These are phyloP conservation scores for Rubia peregrina DNA, from an alignment of 305 asterid genomes.

Conservation along the genomic window DNA sequence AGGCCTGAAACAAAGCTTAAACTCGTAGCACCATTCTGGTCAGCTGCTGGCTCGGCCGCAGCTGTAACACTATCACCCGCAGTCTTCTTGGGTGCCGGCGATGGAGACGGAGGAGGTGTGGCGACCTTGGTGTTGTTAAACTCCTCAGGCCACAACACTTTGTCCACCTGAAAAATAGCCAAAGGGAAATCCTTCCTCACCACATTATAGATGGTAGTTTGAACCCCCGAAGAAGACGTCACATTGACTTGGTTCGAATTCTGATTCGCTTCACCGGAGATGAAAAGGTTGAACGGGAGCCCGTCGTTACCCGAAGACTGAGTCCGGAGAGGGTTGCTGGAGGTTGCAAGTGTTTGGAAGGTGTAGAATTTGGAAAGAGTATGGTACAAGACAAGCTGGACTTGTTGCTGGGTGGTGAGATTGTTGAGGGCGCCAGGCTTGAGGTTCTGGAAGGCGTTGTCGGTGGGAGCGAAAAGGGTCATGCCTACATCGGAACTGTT, in stretches of 20 bases:
- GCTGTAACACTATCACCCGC: slow-evolving; percentile 8
- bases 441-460: slow-evolving; percentile 72
- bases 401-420: slow-evolving; percentile 51
- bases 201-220: slow-evolving; percentile 38
- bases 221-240: slow-evolving; percentile 41
- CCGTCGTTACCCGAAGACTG: slow-evolving; percentile 61
- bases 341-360: slow-evolving; percentile 34
- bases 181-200: slow-evolving; percentile 49
- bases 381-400: slow-evolving; percentile 58
- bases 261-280: slow-evolving; percentile 49
- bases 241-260: slow-evolving; percentile 47
- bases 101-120: slow-evolving; percentile 24
- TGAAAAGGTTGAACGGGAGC: slow-evolving; percentile 42
- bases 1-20: slow-evolving; percentile 35
- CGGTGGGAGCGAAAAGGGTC: slow-evolving; percentile 78
- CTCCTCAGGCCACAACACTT: slow-evolving; percentile 54
- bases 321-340: slow-evolving; percentile 85
- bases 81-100: slow-evolving; percentile 20
- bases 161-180: slow-evolving; percentile 73
- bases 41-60: slow-evolving; percentile 10
- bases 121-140: slow-evolving; percentile 39
- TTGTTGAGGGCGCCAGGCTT: slow-evolving; percentile 68
- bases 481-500: slow-evolving; percentile 75
- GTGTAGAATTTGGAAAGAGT: slow-evolving; percentile 61
- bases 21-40: slow-evolving; percentile 25